Evolutionary conservation across 306 rosid species (phyloP).

Genomic region (Calophaca sinica): DNA sequence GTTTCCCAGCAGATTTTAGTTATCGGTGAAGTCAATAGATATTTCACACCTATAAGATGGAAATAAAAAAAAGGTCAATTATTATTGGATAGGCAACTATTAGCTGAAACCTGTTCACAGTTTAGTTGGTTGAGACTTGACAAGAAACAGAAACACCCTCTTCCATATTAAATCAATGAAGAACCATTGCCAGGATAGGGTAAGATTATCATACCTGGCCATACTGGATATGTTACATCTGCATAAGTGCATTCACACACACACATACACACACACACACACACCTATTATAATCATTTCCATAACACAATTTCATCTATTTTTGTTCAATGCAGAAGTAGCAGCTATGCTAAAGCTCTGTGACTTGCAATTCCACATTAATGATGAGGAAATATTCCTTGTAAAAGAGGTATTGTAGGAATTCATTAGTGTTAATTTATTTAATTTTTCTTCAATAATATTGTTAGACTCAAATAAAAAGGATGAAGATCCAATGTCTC

Average conservation of each 20-base stretch:
- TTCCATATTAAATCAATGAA: conserved; percentile 29
- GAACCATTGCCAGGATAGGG: conserved; percentile 17
- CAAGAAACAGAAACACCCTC: conserved; percentile 23
- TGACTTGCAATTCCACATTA: conserved; percentile 63
- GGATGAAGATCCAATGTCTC: neutral
- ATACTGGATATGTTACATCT: conserved; percentile 4
- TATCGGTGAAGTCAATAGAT: no score
- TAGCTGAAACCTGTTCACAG: conserved; percentile 11
- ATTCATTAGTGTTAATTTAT: neutral
- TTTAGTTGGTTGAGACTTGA: conserved; percentile 30
- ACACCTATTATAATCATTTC: neutral
- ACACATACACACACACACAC: no score
- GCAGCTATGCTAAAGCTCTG: conserved; percentile 54
- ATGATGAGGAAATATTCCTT: conserved; percentile 65
- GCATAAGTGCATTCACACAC: neutral
- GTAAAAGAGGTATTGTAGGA: conserved; percentile 56
- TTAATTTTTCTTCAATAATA: neutral
- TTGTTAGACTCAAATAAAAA: neutral
- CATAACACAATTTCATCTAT: conserved; percentile 26
- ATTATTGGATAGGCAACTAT: conserved; percentile 2
- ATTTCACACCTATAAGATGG: no score
- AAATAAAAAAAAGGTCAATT: neutral
- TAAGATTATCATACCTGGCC: conserved; percentile 21
- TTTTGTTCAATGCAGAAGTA: conserved; percentile 47
- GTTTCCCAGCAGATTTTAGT: no score